phyloP scores from a whole-genome alignment of 805 yeast species.

The Wickerhamiella allomyrinae region DNA sequence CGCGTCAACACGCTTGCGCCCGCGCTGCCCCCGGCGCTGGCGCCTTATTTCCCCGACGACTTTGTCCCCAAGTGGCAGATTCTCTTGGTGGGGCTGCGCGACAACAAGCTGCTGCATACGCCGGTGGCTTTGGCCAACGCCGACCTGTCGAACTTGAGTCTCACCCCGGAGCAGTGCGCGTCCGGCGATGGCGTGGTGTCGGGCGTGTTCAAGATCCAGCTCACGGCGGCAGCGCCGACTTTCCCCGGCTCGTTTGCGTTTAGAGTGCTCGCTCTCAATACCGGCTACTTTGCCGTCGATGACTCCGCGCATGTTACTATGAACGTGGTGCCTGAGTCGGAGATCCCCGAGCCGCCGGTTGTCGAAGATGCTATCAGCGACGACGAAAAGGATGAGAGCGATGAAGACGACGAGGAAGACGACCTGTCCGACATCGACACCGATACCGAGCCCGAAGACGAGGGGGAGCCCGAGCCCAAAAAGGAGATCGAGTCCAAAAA shows the following conservation, averaged over 20 bases:
- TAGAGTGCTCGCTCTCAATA: conserved; percentile 54
- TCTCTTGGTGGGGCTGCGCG: conserved; percentile 56
- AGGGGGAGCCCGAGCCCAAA: too few species aligned
- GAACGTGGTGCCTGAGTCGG: conserved; percentile 33
- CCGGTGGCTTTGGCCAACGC: conserved; percentile 33
- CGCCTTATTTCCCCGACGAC: conserved; percentile 63
- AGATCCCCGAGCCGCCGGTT: conserved; percentile 28
- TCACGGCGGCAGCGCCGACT: conserved; percentile 67
- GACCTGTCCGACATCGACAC: conserved; percentile 43
- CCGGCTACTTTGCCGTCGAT: conserved; percentile 73
- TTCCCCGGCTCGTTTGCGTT: conserved; percentile 50
- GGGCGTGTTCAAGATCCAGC: conserved; percentile 62
- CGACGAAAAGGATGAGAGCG: conserved; percentile 27
- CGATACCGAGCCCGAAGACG: conserved; percentile 48
- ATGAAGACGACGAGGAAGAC: conserved; percentile 31
- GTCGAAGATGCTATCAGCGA: conserved; percentile 26
- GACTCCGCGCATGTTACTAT: conserved; percentile 54
- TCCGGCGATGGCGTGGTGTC: conserved; percentile 31
- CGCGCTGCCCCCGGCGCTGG: conserved; percentile 43
- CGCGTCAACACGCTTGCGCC: conserved; percentile 55
- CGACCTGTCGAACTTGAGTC: conserved; percentile 40
- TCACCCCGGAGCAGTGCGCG: conserved; percentile 35
- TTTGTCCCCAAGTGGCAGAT: conserved; percentile 48
- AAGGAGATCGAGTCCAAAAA: conserved; percentile 7
- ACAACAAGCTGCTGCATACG: conserved; percentile 45